Evolutionary conservation across 192 early-diverging fungal species (phyloP), one percentile per base, ranked within the genome.

Genomic region (Jimgerdemannia lactiflua): DNA sequence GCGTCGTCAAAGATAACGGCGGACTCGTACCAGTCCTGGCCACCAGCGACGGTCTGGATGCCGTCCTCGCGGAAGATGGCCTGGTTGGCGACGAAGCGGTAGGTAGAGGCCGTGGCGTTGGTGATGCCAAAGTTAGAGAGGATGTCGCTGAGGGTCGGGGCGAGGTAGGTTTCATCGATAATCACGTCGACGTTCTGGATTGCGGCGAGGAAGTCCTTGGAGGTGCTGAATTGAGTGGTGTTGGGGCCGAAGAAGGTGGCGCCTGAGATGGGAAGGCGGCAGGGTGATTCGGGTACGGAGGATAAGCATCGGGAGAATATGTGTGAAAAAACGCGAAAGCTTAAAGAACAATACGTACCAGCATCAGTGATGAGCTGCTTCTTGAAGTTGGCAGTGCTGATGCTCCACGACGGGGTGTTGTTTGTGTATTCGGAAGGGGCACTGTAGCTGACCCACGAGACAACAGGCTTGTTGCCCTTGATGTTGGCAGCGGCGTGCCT

Each of bases 41-140:
- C 92, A 71, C 88, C 89, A 64, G 83, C 82, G 3, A 78, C 79
- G 80, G 84, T 93, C 66, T 87, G 80, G 8, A 90, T 40, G 72
- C 91, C 88, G 77, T 94, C 93, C 75, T 90, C 87, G 65, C 92
- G 89, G 84, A 79, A 92, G 65, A 94, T 82, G 18, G 85, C 87
- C 67, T 83, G 80, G 72, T 89, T 87, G 42, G 85, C 80, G 65
- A 90, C 70, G 82, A 92, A 94, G 82, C 91, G 89, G 80, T 85
- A 91, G 9, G 73, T 20, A 54, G 72, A 67, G 59, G 74, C 76
- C 29, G 77, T 68, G 11, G 75, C 19, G 4, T 73, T 66, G n/a
- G 77, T 72, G 66, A 93, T 74, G 29, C 82, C 76, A 74, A 90
- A 94, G 78, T 88, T 88, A 9, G 70, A 80, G 70, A 89, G 81